These are phyloP conservation scores for Phaeosphaeria sp. DNA, from an alignment of 2,329 filamentous ascomycete species.

Conservation along the genomic window DNA sequence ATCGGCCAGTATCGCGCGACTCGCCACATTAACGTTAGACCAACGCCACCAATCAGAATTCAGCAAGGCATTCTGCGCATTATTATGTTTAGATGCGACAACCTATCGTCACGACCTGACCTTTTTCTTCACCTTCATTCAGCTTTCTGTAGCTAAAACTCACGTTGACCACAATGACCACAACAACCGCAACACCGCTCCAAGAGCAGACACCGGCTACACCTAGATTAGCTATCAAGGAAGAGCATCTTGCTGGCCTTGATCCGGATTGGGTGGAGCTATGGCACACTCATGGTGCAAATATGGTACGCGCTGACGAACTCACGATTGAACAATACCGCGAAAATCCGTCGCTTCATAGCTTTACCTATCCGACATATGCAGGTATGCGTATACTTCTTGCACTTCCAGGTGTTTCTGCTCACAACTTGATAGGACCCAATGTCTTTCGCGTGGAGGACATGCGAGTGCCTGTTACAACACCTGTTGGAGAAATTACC, in stretches of 20 bases:
- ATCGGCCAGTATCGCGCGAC: constrained; percentile 8
- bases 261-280: constrained; percentile 18
- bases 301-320: constrained; percentile 19
- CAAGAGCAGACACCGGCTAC: background rate
- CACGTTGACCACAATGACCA: background rate
- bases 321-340: constrained; percentile 17
- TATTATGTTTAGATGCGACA: background rate
- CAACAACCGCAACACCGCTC: background rate
- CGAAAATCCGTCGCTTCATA: constrained; percentile 13
- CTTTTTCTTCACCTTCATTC: background rate
- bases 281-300: constrained; percentile 16
- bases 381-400: constrained; percentile 3
- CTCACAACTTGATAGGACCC: constrained; percentile 7
- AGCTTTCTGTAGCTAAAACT: background rate
- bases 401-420: background rate
- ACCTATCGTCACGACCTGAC: background rate
- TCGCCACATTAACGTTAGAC: background rate
- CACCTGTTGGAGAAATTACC: constrained; percentile 9
- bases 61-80: background rate
- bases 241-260: constrained; percentile 11
- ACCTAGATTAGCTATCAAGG: constrained; percentile 6
- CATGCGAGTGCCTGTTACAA: constrained; percentile 9
- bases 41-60: constrained; percentile 11
- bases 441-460: constrained; percentile 15
- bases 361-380: constrained; percentile 22